These are phyloP conservation scores for Achaetomium macrosporum DNA, from an alignment of 2,329 filamentous ascomycete species.

Conservation along the genomic window DNA sequence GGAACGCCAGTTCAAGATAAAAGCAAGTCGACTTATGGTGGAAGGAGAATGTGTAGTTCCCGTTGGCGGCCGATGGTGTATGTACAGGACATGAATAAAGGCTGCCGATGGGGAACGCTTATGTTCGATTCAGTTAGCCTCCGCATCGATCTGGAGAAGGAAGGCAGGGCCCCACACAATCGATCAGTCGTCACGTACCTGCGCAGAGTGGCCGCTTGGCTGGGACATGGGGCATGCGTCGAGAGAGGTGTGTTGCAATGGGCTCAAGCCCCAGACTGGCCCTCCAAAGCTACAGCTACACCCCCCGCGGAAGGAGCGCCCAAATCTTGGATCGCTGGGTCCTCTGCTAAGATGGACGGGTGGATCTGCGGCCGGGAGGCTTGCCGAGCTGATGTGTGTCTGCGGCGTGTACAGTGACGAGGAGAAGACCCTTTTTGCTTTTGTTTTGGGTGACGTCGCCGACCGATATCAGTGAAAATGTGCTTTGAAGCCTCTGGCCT, in stretches of 20 bases:
- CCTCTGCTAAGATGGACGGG: conserved; percentile 5
- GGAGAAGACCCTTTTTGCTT: neutral
- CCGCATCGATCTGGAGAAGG: conserved; percentile 14
- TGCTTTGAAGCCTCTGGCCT: neutral
- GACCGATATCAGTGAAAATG: neutral
- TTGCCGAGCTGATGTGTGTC: conserved; percentile 17
- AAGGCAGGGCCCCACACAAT: conserved; percentile 19
- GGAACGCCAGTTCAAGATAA: conserved; percentile 12
- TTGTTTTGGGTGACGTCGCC: conserved; percentile 1
- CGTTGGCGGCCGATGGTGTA: conserved; percentile 16
- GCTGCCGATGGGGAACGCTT: conserved; percentile 17
- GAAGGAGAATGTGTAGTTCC: conserved; percentile 7
- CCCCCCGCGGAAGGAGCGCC: conserved; percentile 14
- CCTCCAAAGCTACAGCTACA: conserved; percentile 22
- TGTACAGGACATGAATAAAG: conserved; percentile 7
- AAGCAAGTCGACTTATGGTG: conserved; percentile 11
- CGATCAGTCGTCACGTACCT: conserved; percentile 22
- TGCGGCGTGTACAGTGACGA: conserved; percentile 4
- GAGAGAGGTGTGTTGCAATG: conserved; percentile 7
- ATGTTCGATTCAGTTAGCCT: conserved; percentile 18
- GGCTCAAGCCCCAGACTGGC: conserved; percentile 10
- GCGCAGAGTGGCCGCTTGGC: conserved; percentile 17
- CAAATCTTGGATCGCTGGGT: conserved; percentile 19
- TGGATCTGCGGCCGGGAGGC: conserved; percentile 21
- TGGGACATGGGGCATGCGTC: conserved; percentile 22